Evolutionary conservation across 345 rosid species (phyloP).

Genomic region (Populus deltoides): DNA sequence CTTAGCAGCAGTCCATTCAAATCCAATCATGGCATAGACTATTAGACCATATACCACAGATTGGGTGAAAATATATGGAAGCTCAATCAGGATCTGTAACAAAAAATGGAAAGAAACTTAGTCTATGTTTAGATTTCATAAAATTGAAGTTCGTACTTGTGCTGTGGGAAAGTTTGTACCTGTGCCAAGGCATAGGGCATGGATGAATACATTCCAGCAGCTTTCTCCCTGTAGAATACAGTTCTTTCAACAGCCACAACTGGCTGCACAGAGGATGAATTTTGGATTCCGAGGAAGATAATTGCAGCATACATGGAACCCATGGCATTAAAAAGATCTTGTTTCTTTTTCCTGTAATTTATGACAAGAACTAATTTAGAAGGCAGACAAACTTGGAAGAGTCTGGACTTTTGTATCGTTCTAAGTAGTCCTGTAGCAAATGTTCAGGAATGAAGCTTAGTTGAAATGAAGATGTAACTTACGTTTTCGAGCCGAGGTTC

Average conservation of each 20-base stretch:
- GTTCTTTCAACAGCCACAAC: conserved; percentile 66
- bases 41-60: conserved; percentile 46
- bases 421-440: not conserved
- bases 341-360: conserved; percentile 37
- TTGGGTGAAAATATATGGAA: conserved; percentile 50
- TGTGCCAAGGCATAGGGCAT: conserved; percentile 73
- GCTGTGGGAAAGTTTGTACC: not conserved
- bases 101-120: not conserved
- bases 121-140: not conserved
- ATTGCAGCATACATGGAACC: conserved; percentile 68
- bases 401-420: not conserved
- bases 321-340: conserved; percentile 63
- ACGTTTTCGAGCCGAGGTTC: conserved; percentile 68
- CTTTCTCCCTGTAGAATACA: conserved; percentile 71
- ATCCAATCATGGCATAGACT: conserved; percentile 68
- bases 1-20: conserved; percentile 52
- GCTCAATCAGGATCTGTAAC: conserved; percentile 48
- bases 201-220: conserved; percentile 75
- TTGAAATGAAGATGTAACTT: conserved; percentile 14
- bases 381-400: not conserved
- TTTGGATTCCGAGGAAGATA: conserved; percentile 64
- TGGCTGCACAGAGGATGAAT: conserved; percentile 52
- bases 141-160: not conserved
- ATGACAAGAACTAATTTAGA: not conserved
- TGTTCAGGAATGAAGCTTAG: not conserved